Conservation (phyloP, 441 rosid species). For the Mallotus repandus region DNA sequence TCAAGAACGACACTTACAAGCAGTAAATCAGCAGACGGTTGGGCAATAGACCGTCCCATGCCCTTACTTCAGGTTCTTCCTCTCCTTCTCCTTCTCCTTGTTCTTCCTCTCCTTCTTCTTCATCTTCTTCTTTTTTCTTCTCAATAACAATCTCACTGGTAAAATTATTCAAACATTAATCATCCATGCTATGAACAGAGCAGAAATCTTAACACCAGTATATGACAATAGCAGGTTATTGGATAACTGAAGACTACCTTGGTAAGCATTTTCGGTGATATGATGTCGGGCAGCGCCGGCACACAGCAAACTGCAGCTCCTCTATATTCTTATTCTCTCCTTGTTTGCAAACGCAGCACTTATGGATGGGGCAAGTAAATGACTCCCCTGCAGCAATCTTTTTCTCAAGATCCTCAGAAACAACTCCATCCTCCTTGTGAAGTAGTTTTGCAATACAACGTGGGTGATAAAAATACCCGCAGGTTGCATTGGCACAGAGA, state of each 20-base stretch:
- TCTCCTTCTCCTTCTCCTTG: conserved; percentile 31
- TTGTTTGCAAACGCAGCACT: conserved; percentile 67
- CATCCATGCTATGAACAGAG: background rate
- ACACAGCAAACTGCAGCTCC: conserved; percentile 78
- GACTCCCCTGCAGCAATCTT: conserved; percentile 58
- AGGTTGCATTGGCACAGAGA: conserved; percentile 78
- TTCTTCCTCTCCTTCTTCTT: conserved; percentile 34
- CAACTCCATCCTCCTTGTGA: conserved; percentile 47
- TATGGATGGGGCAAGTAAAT: conserved; percentile 84
- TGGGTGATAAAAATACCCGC: conserved; percentile 91
- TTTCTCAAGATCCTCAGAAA: conserved; percentile 52
- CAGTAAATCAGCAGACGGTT: conserved; percentile 84
- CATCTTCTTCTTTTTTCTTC: conserved; percentile 40
- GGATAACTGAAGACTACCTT: conserved; percentile 39
- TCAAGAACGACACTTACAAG: conserved; percentile 49
- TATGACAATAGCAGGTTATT: background rate
- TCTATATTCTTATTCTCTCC: conserved; percentile 62
- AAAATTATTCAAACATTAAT: conserved; percentile 1
- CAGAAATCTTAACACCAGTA: conserved; percentile 1
- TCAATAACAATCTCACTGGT: conserved; percentile 33
- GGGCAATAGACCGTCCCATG: conserved; percentile 74
- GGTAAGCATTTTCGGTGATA: conserved; percentile 96
- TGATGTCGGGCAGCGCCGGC: conserved; percentile 91
- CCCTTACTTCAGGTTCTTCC: conserved; percentile 54
- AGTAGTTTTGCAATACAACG: conserved; percentile 67